These are phyloP conservation scores for Phylloboletellus chloephorus DNA, from an alignment of 1,284 basidiomycete species.

Conservation along the genomic window DNA sequence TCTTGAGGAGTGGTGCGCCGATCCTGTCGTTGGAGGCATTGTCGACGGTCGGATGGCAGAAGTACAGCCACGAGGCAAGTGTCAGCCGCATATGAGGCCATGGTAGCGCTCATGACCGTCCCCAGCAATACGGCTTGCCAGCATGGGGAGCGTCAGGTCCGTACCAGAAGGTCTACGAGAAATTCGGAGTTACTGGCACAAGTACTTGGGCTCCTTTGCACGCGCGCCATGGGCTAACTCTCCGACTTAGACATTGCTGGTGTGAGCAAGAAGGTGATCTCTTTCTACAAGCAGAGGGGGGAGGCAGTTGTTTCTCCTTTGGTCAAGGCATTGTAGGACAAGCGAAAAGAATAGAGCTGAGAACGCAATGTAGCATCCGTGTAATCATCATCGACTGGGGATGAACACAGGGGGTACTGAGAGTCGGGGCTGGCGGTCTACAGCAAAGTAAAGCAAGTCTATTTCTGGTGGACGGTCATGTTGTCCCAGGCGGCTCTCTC, in stretches of 20 bases:
- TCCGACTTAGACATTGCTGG: conserved; percentile 60
- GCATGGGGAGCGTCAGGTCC: conserved; percentile 89
- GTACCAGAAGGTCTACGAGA: conserved; percentile 84
- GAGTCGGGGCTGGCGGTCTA: conserved; percentile 21
- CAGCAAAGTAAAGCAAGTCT: conserved; percentile 30
- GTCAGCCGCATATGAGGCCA: background rate
- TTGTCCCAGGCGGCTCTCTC: conserved; percentile 88
- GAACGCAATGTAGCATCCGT: conserved; percentile 14
- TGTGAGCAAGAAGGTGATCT: conserved; percentile 80
- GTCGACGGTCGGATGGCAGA: conserved; percentile 77
- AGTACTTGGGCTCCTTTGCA: conserved; percentile 42
- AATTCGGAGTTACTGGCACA: conserved; percentile 80
- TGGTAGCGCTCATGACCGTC: conserved; percentile 10
- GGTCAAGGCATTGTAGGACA: conserved; percentile 54
- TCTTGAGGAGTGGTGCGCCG: conserved; percentile 84
- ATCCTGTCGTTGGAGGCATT: conserved; percentile 88
- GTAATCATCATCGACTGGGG: no score
- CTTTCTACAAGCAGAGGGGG: conserved; percentile 83
- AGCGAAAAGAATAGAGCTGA: conserved; percentile 3
- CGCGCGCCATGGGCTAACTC: conserved; percentile 8
- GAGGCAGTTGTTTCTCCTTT: conserved; percentile 74
- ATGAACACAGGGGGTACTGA: no score
- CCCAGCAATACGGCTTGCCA: conserved; percentile 69
- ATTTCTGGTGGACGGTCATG: conserved; percentile 58
- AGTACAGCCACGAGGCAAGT: conserved; percentile 76